Evolutionary conservation across 2,329 filamentous ascomycete genomes (phyloP).

Genomic region (Blumeria hordei): DNA sequence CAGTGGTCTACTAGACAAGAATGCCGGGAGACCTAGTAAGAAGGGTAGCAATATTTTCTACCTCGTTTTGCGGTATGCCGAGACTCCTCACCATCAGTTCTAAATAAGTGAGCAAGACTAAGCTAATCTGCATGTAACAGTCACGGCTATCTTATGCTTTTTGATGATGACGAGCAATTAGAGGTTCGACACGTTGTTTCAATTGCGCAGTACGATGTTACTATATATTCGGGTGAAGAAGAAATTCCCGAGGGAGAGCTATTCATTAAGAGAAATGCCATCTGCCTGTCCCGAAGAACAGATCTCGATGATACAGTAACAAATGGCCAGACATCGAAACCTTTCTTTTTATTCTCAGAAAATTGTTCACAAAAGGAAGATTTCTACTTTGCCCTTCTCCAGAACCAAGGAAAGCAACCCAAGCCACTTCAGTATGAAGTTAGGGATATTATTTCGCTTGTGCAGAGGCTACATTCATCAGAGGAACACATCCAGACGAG

Average conservation of each 20-base stretch:
- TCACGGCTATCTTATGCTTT: constrained; percentile 90
- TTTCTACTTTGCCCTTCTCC: constrained; percentile 82
- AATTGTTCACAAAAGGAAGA: constrained; percentile 95
- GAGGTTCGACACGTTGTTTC: constrained; percentile 94
- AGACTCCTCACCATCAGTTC: neutral
- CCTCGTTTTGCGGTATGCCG: constrained; percentile 52
- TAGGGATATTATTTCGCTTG: constrained; percentile 66
- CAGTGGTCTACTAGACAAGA: constrained; percentile 14
- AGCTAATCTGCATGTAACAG: constrained; percentile 19
- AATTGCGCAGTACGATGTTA: constrained; percentile 64
- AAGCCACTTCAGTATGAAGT: constrained; percentile 55
- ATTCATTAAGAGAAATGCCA: constrained; percentile 84
- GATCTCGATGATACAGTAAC: constrained; percentile 28
- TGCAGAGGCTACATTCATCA: constrained; percentile 74
- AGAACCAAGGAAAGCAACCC: constrained; percentile 54
- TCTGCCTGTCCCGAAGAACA: constrained; percentile 47
- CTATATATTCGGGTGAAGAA: constrained; percentile 60
- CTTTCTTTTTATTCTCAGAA: constrained; percentile 86
- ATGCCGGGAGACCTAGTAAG: constrained; percentile 18
- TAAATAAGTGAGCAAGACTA: constrained; percentile 1
- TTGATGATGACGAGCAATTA: constrained; percentile 83
- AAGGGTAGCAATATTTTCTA: constrained; percentile 76
- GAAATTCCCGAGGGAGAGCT: constrained; percentile 73
- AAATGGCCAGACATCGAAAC: constrained; percentile 39
- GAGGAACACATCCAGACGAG: constrained; percentile 77